Percentiles rank a stretch among this genome's conserved stretches.
Evolutionary conservation across 768 basidiomycete species (phyloP).

Genomic region (Rhizopogon salebrosus): DNA sequence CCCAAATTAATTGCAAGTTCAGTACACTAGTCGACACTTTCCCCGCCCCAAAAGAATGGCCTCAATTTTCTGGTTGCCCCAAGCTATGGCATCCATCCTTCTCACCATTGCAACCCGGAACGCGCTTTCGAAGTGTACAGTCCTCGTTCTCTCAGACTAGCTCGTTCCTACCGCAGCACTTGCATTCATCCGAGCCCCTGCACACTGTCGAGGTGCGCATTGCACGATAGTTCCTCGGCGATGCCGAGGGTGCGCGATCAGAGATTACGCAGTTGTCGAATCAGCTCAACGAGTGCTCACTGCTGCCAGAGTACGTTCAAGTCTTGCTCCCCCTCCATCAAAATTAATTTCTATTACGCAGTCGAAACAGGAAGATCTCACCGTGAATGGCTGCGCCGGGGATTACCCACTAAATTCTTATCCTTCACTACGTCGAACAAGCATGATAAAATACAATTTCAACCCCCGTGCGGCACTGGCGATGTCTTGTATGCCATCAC

Average conservation of each 20-base stretch:
- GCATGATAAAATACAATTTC: not conserved
- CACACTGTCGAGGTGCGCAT: constrained; percentile 82
- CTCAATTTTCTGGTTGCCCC: constrained; percentile 85
- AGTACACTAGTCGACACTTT: constrained; percentile 18
- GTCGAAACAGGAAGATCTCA: too few species aligned
- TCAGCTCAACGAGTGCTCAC: constrained; percentile 77
- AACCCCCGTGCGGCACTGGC: not conserved
- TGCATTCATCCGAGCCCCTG: too few species aligned
- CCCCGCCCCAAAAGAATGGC: constrained; percentile 35
- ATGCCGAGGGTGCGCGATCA: constrained; percentile 88
- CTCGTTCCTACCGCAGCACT: constrained; percentile 89
- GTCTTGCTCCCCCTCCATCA: too few species aligned
- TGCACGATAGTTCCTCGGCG: constrained; percentile 95
- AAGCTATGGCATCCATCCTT: constrained; percentile 90
- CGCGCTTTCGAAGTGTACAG: constrained; percentile 71
- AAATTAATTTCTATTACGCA: too few species aligned
- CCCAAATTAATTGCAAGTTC: constrained; percentile 31
- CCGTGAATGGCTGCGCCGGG: too few species aligned
- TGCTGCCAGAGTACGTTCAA: constrained; percentile 70
- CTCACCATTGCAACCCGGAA: constrained; percentile 84
- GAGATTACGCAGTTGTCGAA: constrained; percentile 88
- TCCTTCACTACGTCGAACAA: too few species aligned
- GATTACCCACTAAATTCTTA: too few species aligned
- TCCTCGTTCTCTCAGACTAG: constrained; percentile 92
- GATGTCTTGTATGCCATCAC: too few species aligned